A percentile compares a stretch with the other conserved stretches of the same genome.
These are phyloP conservation scores for Prunella vulgaris DNA, from an alignment of 257 asterid species.

Conservation along the genomic window DNA sequence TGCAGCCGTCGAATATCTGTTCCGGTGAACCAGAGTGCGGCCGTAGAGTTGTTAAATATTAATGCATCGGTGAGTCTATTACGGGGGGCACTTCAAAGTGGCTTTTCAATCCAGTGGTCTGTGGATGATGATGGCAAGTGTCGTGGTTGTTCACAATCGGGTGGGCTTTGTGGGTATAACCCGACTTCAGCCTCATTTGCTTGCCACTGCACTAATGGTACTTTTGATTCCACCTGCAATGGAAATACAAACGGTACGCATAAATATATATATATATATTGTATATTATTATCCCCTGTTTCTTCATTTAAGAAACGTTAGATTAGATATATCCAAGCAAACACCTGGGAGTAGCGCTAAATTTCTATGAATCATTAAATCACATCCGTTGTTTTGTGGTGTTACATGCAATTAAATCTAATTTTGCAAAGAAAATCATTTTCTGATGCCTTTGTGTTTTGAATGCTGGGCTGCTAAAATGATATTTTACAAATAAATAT, in stretches of 20 bases:
- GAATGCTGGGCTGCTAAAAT: too few species aligned
- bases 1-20: conserved; percentile 27
- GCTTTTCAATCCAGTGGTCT: conserved; percentile 41
- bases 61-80: neutral
- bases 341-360: too few species aligned
- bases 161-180: conserved; percentile 50
- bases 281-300: neutral
- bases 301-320: neutral
- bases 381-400: too few species aligned
- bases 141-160: conserved; percentile 16
- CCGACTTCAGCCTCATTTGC: conserved; percentile 19
- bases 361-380: too few species aligned
- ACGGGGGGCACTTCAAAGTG: conserved; percentile 22
- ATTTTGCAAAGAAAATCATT: neutral
- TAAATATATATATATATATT: neutral
- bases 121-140: conserved; percentile 27
- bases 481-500: too few species aligned
- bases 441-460: neutral
- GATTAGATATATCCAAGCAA: too few species aligned
- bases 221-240: conserved; percentile 13
- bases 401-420: neutral
- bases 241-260: conserved; percentile 1
- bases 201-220: conserved; percentile 24
- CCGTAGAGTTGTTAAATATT: neutral
- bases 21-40: conserved; percentile 21